Percentiles rank a stretch among this genome's conserved stretches.
These are phyloP conservation scores for Ustilago bromivora DNA, from an alignment of 1,284 basidiomycete genomes.

Conservation along the genomic window DNA sequence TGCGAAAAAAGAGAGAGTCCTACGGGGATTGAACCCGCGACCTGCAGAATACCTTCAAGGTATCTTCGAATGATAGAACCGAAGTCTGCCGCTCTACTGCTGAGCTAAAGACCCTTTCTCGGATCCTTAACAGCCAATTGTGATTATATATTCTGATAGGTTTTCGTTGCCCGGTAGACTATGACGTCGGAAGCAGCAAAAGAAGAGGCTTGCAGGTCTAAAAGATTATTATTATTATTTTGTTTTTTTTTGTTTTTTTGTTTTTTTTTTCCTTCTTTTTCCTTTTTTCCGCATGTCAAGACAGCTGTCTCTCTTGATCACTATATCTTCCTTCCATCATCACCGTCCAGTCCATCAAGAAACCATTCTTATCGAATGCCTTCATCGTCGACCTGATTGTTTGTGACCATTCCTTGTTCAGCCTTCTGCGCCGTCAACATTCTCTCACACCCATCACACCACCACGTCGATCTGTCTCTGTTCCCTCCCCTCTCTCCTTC, in stretches of 20 bases:
- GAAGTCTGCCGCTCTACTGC: conserved; percentile 61
- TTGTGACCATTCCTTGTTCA: background rate
- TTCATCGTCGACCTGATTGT: background rate
- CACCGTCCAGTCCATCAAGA: background rate
- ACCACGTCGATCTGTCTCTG: background rate
- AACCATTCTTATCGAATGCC: background rate
- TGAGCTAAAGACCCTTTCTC: conserved; percentile 53
- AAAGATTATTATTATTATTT: no score
- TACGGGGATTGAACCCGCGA: conserved; percentile 59
- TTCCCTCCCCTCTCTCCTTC: background rate
- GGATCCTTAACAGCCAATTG: background rate
- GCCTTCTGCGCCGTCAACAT: background rate
- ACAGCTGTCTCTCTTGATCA: background rate
- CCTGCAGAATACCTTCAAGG: conserved; percentile 38
- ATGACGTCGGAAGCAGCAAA: background rate
- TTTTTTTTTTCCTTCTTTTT: background rate
- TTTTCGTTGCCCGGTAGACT: background rate
- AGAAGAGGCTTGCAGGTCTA: background rate
- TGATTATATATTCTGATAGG: background rate
- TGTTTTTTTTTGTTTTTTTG: no score
- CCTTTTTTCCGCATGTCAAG: background rate
- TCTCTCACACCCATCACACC: background rate
- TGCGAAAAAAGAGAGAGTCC: conserved; percentile 42
- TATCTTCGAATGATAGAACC: conserved; percentile 15
- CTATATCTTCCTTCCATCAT: background rate